phyloP scores from a whole-genome alignment of 2,329 filamentous ascomycete genomes.

The Fonsecaea erecta region DNA sequence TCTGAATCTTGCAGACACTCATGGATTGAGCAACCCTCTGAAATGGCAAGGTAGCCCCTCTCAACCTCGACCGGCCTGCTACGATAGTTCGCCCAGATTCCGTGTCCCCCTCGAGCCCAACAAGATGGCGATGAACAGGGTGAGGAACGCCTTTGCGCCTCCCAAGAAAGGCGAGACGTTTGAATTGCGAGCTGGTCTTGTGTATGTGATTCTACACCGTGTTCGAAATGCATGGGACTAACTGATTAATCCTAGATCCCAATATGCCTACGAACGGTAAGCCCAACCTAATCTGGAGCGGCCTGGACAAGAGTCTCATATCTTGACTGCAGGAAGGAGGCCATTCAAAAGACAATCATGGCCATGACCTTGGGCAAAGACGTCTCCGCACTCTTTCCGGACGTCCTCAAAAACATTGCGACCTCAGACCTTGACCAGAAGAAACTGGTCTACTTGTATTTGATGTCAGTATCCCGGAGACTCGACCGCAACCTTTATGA shows the following conservation, averaged over 20 bases:
- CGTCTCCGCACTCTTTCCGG: constrained; percentile 94
- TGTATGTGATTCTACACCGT: constrained; percentile 52
- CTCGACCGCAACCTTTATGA: not conserved
- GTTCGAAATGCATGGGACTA: constrained; percentile 42
- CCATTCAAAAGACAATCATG: constrained; percentile 99
- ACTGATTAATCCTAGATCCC: constrained; percentile 65
- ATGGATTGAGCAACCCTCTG: constrained; percentile 4
- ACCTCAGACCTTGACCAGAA: constrained; percentile 95
- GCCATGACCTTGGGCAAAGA: constrained; percentile 99
- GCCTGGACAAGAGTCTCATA: constrained; percentile 32
- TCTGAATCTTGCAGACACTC: not conserved
- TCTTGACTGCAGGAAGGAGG: constrained; percentile 72
- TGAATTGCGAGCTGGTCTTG: constrained; percentile 90
- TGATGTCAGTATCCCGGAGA: constrained; percentile 71
- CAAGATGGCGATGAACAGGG: constrained; percentile 90
- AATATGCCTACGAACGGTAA: constrained; percentile 94
- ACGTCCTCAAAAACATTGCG: constrained; percentile 98
- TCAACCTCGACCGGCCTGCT: constrained; percentile 10
- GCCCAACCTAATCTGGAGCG: constrained; percentile 32
- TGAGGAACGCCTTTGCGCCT: constrained; percentile 88
- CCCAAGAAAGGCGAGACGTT: constrained; percentile 98
- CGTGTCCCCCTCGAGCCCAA: constrained; percentile 7
- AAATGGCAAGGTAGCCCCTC: constrained; percentile 32
- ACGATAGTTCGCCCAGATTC: constrained; percentile 11
- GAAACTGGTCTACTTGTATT: constrained; percentile 97